These are phyloP conservation scores for Salix caprea DNA, from an alignment of 345 rosid species.

Conservation along the genomic window DNA sequence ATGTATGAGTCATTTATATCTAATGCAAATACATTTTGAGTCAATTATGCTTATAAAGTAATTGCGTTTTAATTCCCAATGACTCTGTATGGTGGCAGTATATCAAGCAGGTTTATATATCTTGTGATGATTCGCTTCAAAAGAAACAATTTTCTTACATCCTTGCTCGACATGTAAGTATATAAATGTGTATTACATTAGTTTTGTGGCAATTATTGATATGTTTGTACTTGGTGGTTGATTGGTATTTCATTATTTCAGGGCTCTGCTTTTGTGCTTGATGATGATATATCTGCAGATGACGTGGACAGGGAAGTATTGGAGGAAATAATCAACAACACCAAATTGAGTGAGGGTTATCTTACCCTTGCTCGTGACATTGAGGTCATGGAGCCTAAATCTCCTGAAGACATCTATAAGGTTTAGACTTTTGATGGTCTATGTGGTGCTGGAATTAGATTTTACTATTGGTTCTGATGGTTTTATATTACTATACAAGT, in stretches of 20 bases:
- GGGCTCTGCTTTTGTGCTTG: slow-evolving; percentile 74
- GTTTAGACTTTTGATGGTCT: slow-evolving; percentile 29
- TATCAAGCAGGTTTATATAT: slow-evolving; percentile 70
- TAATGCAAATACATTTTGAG: not conserved
- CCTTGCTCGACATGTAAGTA: slow-evolving; percentile 84
- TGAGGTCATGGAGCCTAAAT: slow-evolving; percentile 97
- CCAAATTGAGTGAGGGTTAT: slow-evolving; percentile 81
- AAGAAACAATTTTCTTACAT: slow-evolving; percentile 93
- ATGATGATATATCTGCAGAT: slow-evolving; percentile 57
- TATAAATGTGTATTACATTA: not conserved
- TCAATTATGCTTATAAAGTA: not conserved
- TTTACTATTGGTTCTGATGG: not conserved
- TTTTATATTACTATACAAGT: not conserved
- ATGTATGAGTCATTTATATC: not conserved
- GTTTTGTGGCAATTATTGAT: not conserved
- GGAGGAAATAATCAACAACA: slow-evolving; percentile 80
- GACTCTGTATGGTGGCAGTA: slow-evolving; percentile 38
- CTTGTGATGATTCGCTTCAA: slow-evolving; percentile 56
- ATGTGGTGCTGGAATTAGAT: not conserved
- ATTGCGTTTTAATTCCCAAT: slow-evolving; percentile 5
- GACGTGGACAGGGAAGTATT: slow-evolving; percentile 56
- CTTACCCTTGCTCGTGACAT: slow-evolving; percentile 95
- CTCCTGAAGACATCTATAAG: slow-evolving; percentile 96
- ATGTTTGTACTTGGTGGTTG: slow-evolving; percentile 2
- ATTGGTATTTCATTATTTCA: slow-evolving; percentile 25